Conservation (phyloP, 208 protist species). For the Wallacemonas sp. region DNA sequence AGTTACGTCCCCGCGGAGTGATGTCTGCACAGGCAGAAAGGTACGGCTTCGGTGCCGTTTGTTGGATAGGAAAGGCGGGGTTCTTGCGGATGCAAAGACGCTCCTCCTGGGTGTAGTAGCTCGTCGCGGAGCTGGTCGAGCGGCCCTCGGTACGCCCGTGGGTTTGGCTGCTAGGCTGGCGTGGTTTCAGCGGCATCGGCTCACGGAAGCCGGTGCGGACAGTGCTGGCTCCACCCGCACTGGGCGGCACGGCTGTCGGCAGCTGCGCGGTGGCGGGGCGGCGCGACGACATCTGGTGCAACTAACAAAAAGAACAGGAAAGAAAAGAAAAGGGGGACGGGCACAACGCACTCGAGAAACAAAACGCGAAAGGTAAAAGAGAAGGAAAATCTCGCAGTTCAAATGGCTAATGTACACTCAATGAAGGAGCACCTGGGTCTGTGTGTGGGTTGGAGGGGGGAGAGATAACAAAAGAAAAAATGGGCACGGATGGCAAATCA, state of each 20-base stretch:
- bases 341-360: background rate
- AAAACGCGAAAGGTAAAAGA: background rate
- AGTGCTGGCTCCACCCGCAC: background rate
- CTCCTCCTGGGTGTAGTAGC: constrained; percentile 45
- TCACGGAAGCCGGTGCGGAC: background rate
- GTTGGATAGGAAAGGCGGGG: constrained; percentile 77
- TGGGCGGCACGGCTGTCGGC: background rate
- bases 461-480: background rate
- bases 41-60: constrained; percentile 72
- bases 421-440: background rate
- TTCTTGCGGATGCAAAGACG: constrained; percentile 63
- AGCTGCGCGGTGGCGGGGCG: background rate
- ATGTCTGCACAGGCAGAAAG: constrained; percentile 67
- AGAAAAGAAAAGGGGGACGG: constrained; percentile 23
- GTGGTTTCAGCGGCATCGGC: constrained; percentile 7
- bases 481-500: constrained; percentile 6
- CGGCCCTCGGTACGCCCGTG: constrained; percentile 6
- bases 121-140: constrained; percentile 27
- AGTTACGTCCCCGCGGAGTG: constrained; percentile 50
- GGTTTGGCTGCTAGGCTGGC: background rate
- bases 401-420: background rate
- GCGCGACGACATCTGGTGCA: background rate
- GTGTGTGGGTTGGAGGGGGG: no score
- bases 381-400: background rate
- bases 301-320: constrained; percentile 7